Base-by-base conservation (phyloP, 148 eudicot genomes). In the Persicaria maculosa region DNA sequence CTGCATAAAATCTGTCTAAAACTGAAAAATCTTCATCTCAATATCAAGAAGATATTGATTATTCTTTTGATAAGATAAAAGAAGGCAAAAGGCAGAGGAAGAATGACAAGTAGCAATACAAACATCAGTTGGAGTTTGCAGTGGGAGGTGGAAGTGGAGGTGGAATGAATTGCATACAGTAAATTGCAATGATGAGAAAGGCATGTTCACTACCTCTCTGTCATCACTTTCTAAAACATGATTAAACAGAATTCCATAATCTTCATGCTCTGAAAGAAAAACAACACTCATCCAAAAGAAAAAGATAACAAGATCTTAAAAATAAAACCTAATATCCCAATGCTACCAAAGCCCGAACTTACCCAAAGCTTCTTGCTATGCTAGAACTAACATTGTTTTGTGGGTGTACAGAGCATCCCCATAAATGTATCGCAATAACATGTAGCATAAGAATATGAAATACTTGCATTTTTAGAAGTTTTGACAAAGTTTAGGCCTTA, bases 181-280 rank as follows among this genome's bases (percentile, higher is more conserved):
- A 44, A 76, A 79, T 31, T 84, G 75, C 72, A 61, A 61, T 61
- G 67, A 76, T 62, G 65, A 58, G 73, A 57, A 79, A 79, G 1
- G 71, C 78, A 80, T 78, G 78, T 74, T 73, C 80, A 79, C 80
- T 82, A 79, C 78, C 77, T 83, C 88, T 77, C 31, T 85, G 86
- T 81, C 84, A 83, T 85, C 78, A 77, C 86, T 83, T 81, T 83
- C 79, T 55, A 81, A 75, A 79, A 81, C 84, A 83, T 83, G 73
- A 79, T 83, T 79, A 75, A 79, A 75, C 31, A 61, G 31, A 61
- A 15, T 62, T 62, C 44, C 15, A 61, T 61, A 61, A 25, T n/a
- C 2, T 61, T 61, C 15, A 22, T 25, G 44, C 8, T 22, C 65
- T 25, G 43, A 22, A 61, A 61, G 14, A 61, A 61, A 61, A 61